Base-by-base conservation (phyloP, 257 asterid genomes). In the Solanum sparsipilum region DNA sequence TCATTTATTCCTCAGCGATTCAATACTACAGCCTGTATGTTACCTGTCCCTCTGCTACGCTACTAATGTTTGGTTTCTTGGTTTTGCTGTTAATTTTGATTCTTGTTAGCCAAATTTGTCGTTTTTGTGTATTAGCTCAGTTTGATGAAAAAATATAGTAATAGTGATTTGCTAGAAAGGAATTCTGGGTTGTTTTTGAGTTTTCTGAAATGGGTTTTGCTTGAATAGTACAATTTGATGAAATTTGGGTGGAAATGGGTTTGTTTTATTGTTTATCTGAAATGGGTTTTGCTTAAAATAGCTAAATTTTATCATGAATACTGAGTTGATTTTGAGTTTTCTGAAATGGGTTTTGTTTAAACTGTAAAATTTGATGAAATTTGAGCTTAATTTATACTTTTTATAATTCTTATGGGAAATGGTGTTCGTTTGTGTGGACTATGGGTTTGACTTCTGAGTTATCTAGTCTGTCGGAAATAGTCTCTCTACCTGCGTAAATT, bases 21-120 rank as follows among this genome's bases (percentile, higher is more conserved):
- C 88, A 41, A 48, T 25, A 71, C 67, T 38, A 86, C 88, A 86
- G 88, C 88, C 88, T 86, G 88, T 86, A 86, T 29, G 83, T 20
- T 86, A 71, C 52, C 83, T 86, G 88, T 86, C 23, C 35, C 83
- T 68, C 75, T 70, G 12, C 18, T 71, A 34, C n/a, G 12, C 52
- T 86, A 48, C 27, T 41, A 27, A 44, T 74, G 36, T 35, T 75
- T 16, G 29, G 9, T 70, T 9, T 32, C 79, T 72, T 72, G 79
- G 79, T 32, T 72, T 72, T 72, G 44, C 1, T 36, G 31, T 16
- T 60, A 0, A 5, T 9, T 58, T 72, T 84, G 18, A 84, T 36
- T 31, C 56, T 52, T 23, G 44, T 46, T 83, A 52, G 21, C 18
- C 11, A 35, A 25, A 31, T 34, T 52, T 68, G 39, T 20, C 48